These are phyloP conservation scores for Podospora australis DNA, from an alignment of 495 filamentous ascomycete genomes.

Conservation along the genomic window DNA sequence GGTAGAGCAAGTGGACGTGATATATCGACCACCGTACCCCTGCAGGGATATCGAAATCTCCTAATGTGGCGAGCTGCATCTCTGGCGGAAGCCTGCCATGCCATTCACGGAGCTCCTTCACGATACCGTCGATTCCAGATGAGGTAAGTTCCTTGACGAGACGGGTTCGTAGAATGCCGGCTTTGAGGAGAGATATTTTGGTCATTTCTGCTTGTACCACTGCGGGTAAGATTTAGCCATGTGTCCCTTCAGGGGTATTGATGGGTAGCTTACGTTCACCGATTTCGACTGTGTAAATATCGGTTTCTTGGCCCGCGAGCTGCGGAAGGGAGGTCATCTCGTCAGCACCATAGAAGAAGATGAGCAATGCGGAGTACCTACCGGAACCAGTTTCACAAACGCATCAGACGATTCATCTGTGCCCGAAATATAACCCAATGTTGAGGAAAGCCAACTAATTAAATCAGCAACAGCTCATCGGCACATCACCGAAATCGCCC, in stretches of 20 bases:
- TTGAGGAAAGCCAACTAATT: conserved; percentile 27
- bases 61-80: conserved; percentile 13
- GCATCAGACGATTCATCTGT: conserved; percentile 7
- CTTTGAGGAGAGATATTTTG: conserved; percentile 25
- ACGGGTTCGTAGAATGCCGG: conserved; percentile 23
- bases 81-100: conserved; percentile 15
- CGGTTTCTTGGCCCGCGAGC: conserved; percentile 15
- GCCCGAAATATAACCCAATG: conserved; percentile 26
- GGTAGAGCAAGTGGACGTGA: conserved; percentile 28
- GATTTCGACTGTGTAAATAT: conserved; percentile 12
- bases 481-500: not conserved
- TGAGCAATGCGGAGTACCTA: not conserved
- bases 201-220: conserved; percentile 28
- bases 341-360: not conserved
- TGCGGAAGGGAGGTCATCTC: not conserved
- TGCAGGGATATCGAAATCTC: conserved; percentile 3
- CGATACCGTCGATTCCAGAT: conserved; percentile 15
- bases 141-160: conserved; percentile 21
- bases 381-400: conserved; percentile 18
- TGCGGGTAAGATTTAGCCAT: no score
- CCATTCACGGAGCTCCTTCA: conserved; percentile 20
- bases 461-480: not conserved
- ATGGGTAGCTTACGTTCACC: conserved; percentile 12
- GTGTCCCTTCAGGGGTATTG: no score
- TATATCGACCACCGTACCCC: conserved; percentile 23